Evolutionary conservation across 345 rosid species (phyloP).

Genomic region (Eucalyptus pauciflora): DNA sequence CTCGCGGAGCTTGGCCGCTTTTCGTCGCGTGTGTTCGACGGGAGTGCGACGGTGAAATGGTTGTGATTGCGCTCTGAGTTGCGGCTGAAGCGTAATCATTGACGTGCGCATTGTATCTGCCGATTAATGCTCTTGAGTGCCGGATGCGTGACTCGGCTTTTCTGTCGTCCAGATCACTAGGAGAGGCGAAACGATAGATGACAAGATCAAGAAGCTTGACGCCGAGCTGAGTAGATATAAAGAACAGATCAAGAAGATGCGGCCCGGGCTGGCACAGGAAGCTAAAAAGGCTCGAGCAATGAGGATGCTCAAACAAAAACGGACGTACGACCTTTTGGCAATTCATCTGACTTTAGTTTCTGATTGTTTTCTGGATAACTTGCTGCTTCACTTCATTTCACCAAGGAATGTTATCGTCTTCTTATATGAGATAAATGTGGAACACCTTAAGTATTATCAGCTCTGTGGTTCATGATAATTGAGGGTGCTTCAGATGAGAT

Average conservation of each 20-base stretch:
- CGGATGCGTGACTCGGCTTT: neutral
- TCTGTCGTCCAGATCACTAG: slow-evolving; percentile 16
- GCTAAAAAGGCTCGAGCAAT: slow-evolving; percentile 85
- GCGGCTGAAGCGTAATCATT: neutral
- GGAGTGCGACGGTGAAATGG: neutral
- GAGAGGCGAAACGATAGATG: slow-evolving; percentile 34
- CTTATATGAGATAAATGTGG: neutral
- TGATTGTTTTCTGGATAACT: neutral
- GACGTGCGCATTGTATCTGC: neutral
- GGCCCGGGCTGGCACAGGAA: slow-evolving; percentile 94
- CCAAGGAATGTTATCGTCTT: neutral
- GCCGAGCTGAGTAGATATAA: slow-evolving; percentile 40
- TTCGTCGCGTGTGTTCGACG: neutral
- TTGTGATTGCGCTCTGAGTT: neutral
- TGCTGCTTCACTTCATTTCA: neutral
- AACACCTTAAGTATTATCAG: neutral
- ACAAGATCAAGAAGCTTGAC: slow-evolving; percentile 38
- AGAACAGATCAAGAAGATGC: slow-evolving; percentile 77
- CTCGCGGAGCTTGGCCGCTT: neutral
- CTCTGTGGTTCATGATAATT: neutral
- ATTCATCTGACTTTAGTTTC: neutral
- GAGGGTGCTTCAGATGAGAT: neutral
- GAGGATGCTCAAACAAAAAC: slow-evolving; percentile 89
- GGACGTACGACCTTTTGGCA: slow-evolving; percentile 42
- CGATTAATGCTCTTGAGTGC: too few species aligned